A percentile compares a stretch with the other conserved stretches of the same genome.
Conservation (phyloP, 495 filamentous ascomycete genomes). For the Viridothelium virens region DNA sequence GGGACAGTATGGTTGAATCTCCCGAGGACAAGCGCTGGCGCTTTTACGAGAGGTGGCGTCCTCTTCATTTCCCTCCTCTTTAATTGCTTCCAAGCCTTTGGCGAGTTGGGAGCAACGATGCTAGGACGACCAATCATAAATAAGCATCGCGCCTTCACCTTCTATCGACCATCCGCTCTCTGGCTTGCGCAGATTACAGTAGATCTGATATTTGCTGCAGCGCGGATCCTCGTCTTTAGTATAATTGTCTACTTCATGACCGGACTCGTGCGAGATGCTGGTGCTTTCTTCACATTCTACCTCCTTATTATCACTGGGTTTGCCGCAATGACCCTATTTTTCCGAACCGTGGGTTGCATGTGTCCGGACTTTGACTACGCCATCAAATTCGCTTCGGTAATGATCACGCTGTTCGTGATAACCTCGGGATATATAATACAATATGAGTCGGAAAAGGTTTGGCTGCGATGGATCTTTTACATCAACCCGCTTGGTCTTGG, state of each 20-base stretch:
- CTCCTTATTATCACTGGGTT: slow-evolving; percentile 64
- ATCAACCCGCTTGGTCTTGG: slow-evolving; percentile 68
- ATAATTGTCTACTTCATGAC: slow-evolving; percentile 80
- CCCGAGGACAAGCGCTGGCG: slow-evolving; percentile 56
- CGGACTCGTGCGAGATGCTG: slow-evolving; percentile 54
- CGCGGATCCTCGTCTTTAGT: slow-evolving; percentile 60
- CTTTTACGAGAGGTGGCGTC: slow-evolving; percentile 70
- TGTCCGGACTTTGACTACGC: slow-evolving; percentile 81
- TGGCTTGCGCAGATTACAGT: slow-evolving; percentile 75
- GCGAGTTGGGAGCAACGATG: slow-evolving; percentile 65
- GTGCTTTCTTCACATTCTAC: slow-evolving; percentile 73
- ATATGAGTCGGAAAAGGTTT: slow-evolving; percentile 58
- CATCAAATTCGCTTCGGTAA: slow-evolving; percentile 67
- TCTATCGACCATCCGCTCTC: slow-evolving; percentile 69
- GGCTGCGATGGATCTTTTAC: slow-evolving; percentile 76
- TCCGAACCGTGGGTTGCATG: slow-evolving; percentile 68
- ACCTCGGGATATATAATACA: slow-evolving; percentile 78
- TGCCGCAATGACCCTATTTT: slow-evolving; percentile 70
- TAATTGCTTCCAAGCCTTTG: slow-evolving; percentile 73
- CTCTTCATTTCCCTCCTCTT: slow-evolving; percentile 69
- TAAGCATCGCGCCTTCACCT: slow-evolving; percentile 71
- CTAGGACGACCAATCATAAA: slow-evolving; percentile 65
- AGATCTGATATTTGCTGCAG: slow-evolving; percentile 62
- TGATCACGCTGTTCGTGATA: slow-evolving; percentile 70
- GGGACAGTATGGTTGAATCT: slow-evolving; percentile 72